Conservation (phyloP, 1,284 basidiomycete species). For the Xerocomus cyaneibrunnescens region DNA sequence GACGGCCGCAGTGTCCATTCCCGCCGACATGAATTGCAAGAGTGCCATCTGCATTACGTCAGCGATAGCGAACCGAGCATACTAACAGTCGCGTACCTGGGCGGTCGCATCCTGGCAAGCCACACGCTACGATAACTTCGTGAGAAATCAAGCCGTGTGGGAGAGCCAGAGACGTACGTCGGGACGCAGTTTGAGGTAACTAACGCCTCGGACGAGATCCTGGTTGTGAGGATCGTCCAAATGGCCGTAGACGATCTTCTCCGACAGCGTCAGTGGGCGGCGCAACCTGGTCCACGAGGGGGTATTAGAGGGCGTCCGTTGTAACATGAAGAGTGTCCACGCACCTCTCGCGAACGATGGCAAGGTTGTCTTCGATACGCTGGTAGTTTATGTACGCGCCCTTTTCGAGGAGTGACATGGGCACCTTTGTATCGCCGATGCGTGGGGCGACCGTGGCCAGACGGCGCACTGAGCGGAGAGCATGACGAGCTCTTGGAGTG, state of each 20-base stretch:
- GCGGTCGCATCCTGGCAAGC: conserved; percentile 99
- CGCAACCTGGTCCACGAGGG: conserved; percentile 61
- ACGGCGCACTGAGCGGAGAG: conserved; percentile 58
- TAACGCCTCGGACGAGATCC: conserved; percentile 83
- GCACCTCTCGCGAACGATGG: conserved; percentile 78
- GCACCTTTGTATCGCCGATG: conserved; percentile 91
- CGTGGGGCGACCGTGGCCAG: conserved; percentile 79
- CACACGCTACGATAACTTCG: conserved; percentile 70
- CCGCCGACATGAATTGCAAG: conserved; percentile 99
- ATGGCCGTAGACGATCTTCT: conserved; percentile 99
- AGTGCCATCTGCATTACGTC: conserved; percentile 86
- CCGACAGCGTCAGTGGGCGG: conserved; percentile 93
- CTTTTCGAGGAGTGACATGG: conserved; percentile 89
- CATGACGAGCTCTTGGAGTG: conserved; percentile 57
- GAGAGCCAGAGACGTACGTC: conserved; percentile 60
- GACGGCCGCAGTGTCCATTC: conserved; percentile 96
- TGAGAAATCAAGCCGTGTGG: conserved; percentile 9
- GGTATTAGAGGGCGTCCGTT: background rate
- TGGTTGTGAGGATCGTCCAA: conserved; percentile 91
- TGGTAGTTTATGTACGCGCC: conserved; percentile 95
- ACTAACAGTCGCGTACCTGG: conserved; percentile 63
- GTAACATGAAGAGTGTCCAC: conserved; percentile 25
- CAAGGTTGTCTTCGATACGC: conserved; percentile 94
- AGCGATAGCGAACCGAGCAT: conserved; percentile 26
- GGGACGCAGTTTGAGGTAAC: conserved; percentile 94